Percentiles rank a stretch among this genome's conserved stretches.
These are phyloP conservation scores for Chlamydomonas sp. DNA, from an alignment of 139 green algal genomes.

Conservation along the genomic window DNA sequence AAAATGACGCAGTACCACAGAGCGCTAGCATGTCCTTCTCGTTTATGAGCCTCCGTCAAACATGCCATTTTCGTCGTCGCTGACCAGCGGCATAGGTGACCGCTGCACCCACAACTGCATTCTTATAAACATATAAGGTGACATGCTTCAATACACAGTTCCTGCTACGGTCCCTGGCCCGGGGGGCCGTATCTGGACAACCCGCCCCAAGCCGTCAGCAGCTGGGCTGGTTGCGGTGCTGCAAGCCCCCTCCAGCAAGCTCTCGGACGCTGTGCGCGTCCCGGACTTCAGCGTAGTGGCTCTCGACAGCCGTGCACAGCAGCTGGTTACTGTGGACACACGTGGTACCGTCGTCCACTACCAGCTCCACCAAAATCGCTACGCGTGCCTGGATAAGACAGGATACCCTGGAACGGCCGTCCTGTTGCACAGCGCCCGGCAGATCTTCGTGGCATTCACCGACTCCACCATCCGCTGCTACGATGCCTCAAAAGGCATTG, in stretches of 20 bases:
- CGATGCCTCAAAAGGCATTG: slow-evolving; percentile 34
- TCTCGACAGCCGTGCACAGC: slow-evolving; percentile 6
- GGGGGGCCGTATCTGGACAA: slow-evolving; percentile 35
- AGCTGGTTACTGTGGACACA: slow-evolving; percentile 12
- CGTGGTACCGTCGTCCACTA: slow-evolving; percentile 22
- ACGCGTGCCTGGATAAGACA: slow-evolving; percentile 30
- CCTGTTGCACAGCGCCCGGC: not conserved
- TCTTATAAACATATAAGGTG: not conserved
- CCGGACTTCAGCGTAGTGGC: slow-evolving; percentile 21
- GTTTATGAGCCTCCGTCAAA: too few species aligned
- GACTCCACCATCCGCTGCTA: slow-evolving; percentile 51
- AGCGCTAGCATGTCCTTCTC: too few species aligned
- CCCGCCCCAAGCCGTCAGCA: not conserved
- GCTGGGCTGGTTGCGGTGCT: slow-evolving; percentile 27
- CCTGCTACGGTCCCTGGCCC: slow-evolving; percentile 9
- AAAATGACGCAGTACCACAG: too few species aligned
- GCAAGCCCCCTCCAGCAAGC: slow-evolving; percentile 26
- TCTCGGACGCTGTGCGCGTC: slow-evolving; percentile 4
- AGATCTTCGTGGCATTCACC: slow-evolving; percentile 43
- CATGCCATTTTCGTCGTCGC: too few species aligned
- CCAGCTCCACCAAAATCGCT: slow-evolving; percentile 35
- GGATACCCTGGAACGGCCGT: slow-evolving; percentile 29
- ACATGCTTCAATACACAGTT: slow-evolving; percentile 11
- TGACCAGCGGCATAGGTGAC: too few species aligned
- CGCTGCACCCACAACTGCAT: not conserved